These are phyloP conservation scores for Torrubiellomyces zombiae DNA, from an alignment of 2,329 filamentous ascomycete species.

Conservation along the genomic window DNA sequence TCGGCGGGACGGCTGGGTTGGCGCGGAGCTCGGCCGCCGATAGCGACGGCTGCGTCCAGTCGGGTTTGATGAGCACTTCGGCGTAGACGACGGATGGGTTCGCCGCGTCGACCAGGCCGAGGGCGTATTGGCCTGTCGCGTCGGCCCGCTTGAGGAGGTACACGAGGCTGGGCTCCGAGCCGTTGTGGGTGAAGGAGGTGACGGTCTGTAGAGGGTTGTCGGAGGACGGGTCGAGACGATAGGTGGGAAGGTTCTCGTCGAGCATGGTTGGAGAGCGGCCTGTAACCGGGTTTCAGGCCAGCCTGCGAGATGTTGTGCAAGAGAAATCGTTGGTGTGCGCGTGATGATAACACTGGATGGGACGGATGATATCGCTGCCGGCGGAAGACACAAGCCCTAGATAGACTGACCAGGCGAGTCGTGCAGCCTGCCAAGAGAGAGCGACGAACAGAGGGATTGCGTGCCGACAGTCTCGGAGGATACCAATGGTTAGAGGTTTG, in stretches of 20 bases:
- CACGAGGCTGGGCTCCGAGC: slow-evolving; percentile 60
- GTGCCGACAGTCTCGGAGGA: no score
- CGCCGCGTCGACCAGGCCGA: slow-evolving; percentile 69
- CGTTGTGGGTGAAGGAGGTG: slow-evolving; percentile 50
- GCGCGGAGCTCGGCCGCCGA: slow-evolving; percentile 65
- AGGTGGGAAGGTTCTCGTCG: slow-evolving; percentile 82
- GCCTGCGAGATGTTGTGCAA: no score
- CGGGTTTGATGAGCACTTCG: slow-evolving; percentile 69
- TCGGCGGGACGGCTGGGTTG: slow-evolving; percentile 45
- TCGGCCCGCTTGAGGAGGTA: slow-evolving; percentile 63
- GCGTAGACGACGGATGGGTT: slow-evolving; percentile 70
- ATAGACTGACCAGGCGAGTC: no score
- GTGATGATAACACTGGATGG: no score
- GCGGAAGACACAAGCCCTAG: no score
- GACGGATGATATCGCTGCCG: no score
- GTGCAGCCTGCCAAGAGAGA: no score
- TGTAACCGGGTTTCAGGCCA: no score
- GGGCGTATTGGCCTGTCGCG: slow-evolving; percentile 70
- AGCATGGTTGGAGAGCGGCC: slow-evolving; percentile 46
- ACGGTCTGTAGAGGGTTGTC: slow-evolving; percentile 38
- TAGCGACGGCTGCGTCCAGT: slow-evolving; percentile 70
- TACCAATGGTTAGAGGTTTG: no score
- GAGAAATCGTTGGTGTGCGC: no score
- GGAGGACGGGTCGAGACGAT: slow-evolving; percentile 34
- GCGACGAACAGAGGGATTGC: no score